Base-by-base conservation (phyloP, 1,284 basidiomycete genomes). In the Moniliella sp. region DNA sequence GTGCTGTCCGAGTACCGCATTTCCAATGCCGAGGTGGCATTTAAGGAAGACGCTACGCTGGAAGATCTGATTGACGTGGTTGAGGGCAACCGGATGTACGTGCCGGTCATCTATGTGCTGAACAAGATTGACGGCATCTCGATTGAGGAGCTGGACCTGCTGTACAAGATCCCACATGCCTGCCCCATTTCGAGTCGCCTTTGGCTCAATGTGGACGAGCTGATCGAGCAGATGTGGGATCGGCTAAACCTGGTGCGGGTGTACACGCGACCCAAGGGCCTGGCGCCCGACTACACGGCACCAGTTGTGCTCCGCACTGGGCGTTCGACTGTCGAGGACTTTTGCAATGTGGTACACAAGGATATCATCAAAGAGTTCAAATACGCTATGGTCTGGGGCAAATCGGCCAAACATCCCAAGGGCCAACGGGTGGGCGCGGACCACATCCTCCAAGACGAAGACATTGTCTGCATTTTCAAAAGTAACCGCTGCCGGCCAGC, bases 161-260 rank as follows among this genome's bases (percentile, higher is more conserved):
- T 93, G 31, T 82, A 84, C 11, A 69, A 75, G 27, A 70, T 77
- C 49, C 75, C 78, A n/a, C 70, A 82, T 52, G 78, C 79, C 0
- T 72, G 86, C 21, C 84, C 93, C 30, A 93, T 93, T 57, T 83
- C 78, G 51, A 91, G 84, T 61, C 83, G 93, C 61, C 69, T 83
- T 67, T 75, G 75, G 50, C 67, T 93, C 33, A 84, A 91, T 78
- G 59, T 94, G 36, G 77, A 83, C 56, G 78, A 81, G 57, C 69
- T 94, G 18, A 69, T 86, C 39, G 81, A 82, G 40, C 69, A 74
- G 26, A 80, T 93, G 42, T 94, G 88, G 86, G 37, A 53, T 27
- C 44, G 50, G 30, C 40, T 60, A 5, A 35, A 45, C 35, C 42
- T 54, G 15, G 78, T 82, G 33, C 38, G 61, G 13, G 54, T 66